Evolutionary conservation across 306 rosid species (phyloP).

Genomic region (Prinsepia uniflora): DNA sequence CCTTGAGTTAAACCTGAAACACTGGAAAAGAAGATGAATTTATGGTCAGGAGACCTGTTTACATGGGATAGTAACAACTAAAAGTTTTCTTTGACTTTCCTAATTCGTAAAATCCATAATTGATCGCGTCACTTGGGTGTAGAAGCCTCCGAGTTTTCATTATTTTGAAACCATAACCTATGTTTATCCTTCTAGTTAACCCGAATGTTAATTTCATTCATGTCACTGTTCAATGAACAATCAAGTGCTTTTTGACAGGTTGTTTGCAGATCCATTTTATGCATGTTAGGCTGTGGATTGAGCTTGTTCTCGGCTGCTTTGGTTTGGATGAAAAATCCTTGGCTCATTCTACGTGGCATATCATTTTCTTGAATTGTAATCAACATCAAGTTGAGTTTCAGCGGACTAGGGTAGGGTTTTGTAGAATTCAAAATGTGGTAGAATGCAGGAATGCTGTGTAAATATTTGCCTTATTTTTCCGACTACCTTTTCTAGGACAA

Average conservation of each 20-base stretch:
- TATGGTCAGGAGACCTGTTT: neutral
- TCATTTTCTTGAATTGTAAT: conserved; percentile 27
- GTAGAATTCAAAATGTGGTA: conserved; percentile 17
- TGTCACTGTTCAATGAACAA: conserved; percentile 1
- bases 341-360: conserved; percentile 12
- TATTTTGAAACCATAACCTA: neutral
- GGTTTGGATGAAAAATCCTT: conserved; percentile 14
- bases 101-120: neutral
- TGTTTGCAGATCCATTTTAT: neutral
- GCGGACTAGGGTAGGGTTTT: conserved; percentile 28
- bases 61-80: neutral
- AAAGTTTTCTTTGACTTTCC: neutral
- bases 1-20: neutral
- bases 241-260: conserved; percentile 36
- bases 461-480: conserved; percentile 30
- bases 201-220: neutral
- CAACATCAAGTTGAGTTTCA: conserved; percentile 28
- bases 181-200: neutral
- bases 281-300: neutral
- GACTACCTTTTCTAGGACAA: conserved; percentile 17
- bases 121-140: neutral
- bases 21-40: neutral
- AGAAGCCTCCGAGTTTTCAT: neutral
- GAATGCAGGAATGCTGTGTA: conserved; percentile 36
- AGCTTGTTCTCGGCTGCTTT: conserved; percentile 18